Evolutionary conservation across 495 filamentous ascomycete species (phyloP), one percentile per base, ranked within the genome.

Genomic region (Cairneyella variabilis): DNA sequence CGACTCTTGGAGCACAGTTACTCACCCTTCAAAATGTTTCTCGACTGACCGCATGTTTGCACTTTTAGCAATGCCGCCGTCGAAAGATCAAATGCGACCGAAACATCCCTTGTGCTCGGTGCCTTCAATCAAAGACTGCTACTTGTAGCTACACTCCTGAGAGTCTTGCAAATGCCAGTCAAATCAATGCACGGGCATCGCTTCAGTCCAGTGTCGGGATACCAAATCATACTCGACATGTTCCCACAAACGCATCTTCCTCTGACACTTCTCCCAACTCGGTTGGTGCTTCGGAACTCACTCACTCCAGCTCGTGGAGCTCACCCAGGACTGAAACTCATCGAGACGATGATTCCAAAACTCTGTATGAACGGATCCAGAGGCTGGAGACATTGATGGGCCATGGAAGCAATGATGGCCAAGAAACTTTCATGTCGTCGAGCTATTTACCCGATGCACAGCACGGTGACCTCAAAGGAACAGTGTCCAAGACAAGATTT

Each of bases 61-160:
- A n/a, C 28, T 32, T 6, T 14, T 14, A 14, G 28, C 67, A 71
- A 48, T 76, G 74, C 49, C 69, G 72, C 8, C 62, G 48, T 6
- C 68, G 68, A 39, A 78, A 78, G 56, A 62, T 76, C 23, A 70
- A 70, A 46, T 78, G 73, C 56, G 75, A 76, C 55, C 66, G 69
- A 17, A 55, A 56, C 16, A 44, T 57, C 30, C 75, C 73, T 5
- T 78, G 75, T 51, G 60, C 27, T 60, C 69, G 51, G 27, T 74
- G 69, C 44, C 56, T 44, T 30, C 72, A 69, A 40, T 56, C 65
- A 12, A 65, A 66, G 21, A 57, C 48, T 30, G 57, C 64, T 1
- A 36, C 12, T 11, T 59, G 57, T 21, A 51, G 43, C 2, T 59
- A 59, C 7, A 44, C 10, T 25, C 38, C 48, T 27, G 70, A 66